A percentile compares a stretch with the other conserved stretches of the same genome.
Conservation (phyloP, 2,329 filamentous ascomycete genomes). For the Fusarium succisae region DNA sequence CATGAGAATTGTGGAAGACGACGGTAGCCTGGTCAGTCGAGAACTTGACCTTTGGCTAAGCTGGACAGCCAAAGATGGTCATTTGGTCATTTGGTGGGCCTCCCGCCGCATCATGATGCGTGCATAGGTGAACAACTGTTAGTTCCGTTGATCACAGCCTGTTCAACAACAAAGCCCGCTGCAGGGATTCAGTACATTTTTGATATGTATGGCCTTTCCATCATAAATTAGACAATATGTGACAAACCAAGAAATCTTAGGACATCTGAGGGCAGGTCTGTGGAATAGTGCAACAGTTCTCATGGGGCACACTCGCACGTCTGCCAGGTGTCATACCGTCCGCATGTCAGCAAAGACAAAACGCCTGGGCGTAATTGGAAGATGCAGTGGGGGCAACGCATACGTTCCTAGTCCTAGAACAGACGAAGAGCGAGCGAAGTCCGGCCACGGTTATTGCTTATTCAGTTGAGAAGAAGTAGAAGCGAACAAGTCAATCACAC, state of each 20-base stretch:
- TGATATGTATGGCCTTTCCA: neutral
- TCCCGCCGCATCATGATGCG: neutral
- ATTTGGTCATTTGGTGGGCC: neutral
- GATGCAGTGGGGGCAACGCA: neutral
- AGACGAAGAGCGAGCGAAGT: neutral
- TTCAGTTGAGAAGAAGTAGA: neutral
- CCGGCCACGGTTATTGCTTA: neutral
- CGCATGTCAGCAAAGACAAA: neutral
- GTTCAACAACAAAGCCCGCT: neutral
- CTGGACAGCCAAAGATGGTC: neutral
- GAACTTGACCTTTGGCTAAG: neutral
- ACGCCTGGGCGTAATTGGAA: neutral
- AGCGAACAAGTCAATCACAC: neutral
- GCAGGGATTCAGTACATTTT: neutral
- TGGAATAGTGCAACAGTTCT: neutral
- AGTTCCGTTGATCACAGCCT: neutral
- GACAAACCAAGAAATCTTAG: neutral
- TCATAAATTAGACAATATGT: neutral
- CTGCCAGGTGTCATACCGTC: neutral
- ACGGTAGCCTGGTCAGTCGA: neutral
- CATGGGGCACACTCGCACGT: neutral
- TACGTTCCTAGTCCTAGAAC: neutral
- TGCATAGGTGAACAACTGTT: neutral
- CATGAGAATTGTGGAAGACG: neutral
- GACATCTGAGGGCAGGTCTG: neutral